phyloP scores from a whole-genome alignment of 345 rosid species.

The Boechera divaricarpa region DNA sequence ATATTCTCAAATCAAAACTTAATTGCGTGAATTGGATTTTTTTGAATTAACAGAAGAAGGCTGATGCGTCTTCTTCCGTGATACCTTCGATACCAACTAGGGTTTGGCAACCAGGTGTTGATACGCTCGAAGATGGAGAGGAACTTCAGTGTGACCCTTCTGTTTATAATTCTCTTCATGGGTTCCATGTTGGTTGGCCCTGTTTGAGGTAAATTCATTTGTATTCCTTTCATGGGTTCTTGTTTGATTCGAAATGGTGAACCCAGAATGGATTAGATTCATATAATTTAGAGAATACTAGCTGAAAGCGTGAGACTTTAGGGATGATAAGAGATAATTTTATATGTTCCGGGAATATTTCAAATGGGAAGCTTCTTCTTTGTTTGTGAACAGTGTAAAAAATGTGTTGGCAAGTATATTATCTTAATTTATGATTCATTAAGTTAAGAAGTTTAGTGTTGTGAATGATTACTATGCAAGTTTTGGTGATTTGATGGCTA shows the following conservation, averaged over 20 bases:
- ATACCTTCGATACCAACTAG: slow-evolving; percentile 64
- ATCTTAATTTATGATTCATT: slow-evolving; percentile 1
- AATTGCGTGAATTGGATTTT: background rate
- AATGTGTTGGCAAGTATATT: background rate
- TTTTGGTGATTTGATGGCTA: slow-evolving; percentile 10
- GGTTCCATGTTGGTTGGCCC: slow-evolving; percentile 92
- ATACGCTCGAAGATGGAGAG: slow-evolving; percentile 91
- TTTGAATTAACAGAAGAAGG: slow-evolving; percentile 46
- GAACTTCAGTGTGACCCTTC: slow-evolving; percentile 96
- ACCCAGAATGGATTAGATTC: background rate
- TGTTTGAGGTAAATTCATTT: slow-evolving; percentile 71
- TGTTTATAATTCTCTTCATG: slow-evolving; percentile 89
- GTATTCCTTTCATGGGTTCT: background rate
- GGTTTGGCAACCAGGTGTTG: slow-evolving; percentile 99
- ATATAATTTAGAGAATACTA: background rate
- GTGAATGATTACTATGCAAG: background rate
- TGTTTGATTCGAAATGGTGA: background rate
- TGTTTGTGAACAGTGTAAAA: background rate
- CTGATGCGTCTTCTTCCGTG: slow-evolving; percentile 63
- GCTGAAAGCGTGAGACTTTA: slow-evolving; percentile 1
- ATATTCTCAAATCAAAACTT: background rate
- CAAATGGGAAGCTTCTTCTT: slow-evolving; percentile 2
- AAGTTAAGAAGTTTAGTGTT: background rate
- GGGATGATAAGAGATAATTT: background rate
- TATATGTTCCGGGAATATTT: background rate